Conservation (phyloP, 495 filamentous ascomycete genomes). For the Tuber microsphaerosporum region DNA sequence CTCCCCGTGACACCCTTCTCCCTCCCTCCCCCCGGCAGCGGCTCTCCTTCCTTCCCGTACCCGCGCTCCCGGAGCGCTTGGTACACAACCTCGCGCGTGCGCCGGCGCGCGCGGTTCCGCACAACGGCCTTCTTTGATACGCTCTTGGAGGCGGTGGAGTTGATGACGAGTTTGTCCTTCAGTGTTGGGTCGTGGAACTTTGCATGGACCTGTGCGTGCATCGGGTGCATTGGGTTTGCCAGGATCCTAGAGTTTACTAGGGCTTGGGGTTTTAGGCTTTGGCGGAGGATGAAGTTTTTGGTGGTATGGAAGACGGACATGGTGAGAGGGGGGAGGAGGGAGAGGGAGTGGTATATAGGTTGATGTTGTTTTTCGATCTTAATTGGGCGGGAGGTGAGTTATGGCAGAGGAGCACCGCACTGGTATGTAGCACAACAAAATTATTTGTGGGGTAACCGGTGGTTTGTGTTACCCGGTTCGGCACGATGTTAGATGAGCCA, state of each 20-base stretch:
- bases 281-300: conserved; percentile 24
- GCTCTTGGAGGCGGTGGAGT: conserved; percentile 19
- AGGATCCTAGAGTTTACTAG: conserved; percentile 10
- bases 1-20: conserved; percentile 14
- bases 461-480: neutral
- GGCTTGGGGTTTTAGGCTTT: conserved; percentile 9
- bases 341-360: neutral
- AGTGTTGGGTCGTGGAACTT: conserved; percentile 11
- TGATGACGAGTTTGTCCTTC: conserved; percentile 17
- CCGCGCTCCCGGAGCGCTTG: conserved; percentile 22
- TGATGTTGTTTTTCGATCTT: neutral
- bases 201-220: conserved; percentile 13
- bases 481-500: neutral
- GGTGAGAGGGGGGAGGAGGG: neutral
- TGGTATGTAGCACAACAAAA: neutral
- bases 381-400: neutral
- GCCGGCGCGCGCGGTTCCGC: conserved; percentile 17
- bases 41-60: conserved; percentile 22
- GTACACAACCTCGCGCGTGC: conserved; percentile 19
- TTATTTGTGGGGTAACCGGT: neutral
- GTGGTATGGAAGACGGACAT: conserved; percentile 6
- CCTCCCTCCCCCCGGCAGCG: neutral
- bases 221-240: conserved; percentile 23
- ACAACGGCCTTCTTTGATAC: conserved; percentile 25
- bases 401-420: no score